Percentiles rank a stretch among this genome's conserved stretches.
Evolutionary conservation across 2,329 filamentous ascomycete species (phyloP).

Genomic region (Dactylellina haptotyla): DNA sequence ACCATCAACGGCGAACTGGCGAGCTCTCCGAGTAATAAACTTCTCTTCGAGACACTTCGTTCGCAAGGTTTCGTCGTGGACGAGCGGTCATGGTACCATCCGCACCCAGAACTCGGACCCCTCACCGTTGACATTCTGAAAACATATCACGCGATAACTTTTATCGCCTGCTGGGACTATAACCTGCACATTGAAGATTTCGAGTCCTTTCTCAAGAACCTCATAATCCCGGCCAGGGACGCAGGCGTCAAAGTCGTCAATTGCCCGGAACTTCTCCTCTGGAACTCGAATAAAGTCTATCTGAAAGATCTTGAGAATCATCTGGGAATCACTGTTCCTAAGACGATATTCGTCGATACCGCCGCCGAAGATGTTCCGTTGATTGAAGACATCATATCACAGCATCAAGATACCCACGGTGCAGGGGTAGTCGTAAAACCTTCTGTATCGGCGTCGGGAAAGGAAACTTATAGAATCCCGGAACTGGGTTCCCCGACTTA

Average conservation of each 20-base stretch:
- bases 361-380: background rate
- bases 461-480: constrained; percentile 13
- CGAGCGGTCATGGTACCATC: constrained; percentile 27
- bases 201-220: constrained; percentile 7
- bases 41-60: constrained; percentile 20
- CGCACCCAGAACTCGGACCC: constrained; percentile 5
- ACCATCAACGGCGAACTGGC: constrained; percentile 12
- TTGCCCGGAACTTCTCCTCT: constrained; percentile 9
- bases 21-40: background rate
- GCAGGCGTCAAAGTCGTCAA: constrained; percentile 13
- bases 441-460: constrained; percentile 32
- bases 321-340: constrained; percentile 11
- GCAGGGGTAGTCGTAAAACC: constrained; percentile 33
- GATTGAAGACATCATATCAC: constrained; percentile 3
- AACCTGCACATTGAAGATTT: constrained; percentile 15
- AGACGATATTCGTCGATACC: constrained; percentile 23
- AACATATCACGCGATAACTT: constrained; percentile 17
- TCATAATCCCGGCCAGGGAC: constrained; percentile 5
- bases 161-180: constrained; percentile 29
- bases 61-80: constrained; percentile 1
- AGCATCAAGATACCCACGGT: background rate
- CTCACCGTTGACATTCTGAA: constrained; percentile 10
- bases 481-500: background rate
- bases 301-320: constrained; percentile 10
- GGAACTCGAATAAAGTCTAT: constrained; percentile 38